These are phyloP conservation scores for Picea glauca DNA, from an alignment of 75 land plant genomes.

Conservation along the genomic window DNA sequence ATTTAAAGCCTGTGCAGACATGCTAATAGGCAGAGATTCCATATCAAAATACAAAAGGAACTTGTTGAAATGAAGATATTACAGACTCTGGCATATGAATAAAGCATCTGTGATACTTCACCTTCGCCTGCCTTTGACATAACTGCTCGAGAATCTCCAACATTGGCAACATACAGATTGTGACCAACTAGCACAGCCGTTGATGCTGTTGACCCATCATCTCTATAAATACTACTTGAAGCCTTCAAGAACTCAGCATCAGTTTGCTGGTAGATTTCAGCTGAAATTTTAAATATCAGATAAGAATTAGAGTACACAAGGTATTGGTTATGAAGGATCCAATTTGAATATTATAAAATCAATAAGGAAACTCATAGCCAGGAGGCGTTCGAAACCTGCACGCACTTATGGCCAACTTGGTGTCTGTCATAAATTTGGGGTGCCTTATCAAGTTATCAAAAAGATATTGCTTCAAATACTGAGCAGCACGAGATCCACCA, in stretches of 20 bases:
- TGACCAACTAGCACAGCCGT: conserved; percentile 86
- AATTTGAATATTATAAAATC: background rate
- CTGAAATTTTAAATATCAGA: conserved; percentile 32
- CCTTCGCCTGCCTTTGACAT: conserved; percentile 87
- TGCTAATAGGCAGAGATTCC: no score
- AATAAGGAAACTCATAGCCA: background rate
- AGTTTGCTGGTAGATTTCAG: conserved; percentile 79
- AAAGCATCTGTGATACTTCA: conserved; percentile 14
- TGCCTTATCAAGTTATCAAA: conserved; percentile 85
- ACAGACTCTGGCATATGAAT: background rate
- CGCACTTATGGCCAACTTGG: conserved; percentile 81
- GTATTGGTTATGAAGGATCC: background rate
- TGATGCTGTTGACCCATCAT: conserved; percentile 95
- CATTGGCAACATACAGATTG: conserved; percentile 88
- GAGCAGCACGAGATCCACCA: conserved; percentile 89
- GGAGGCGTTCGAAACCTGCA: conserved; percentile 5
- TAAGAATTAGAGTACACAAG: background rate
- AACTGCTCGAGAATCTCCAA: conserved; percentile 87
- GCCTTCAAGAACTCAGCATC: conserved; percentile 71
- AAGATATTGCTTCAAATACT: conserved; percentile 78
- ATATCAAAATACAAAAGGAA: background rate
- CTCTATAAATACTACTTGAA: conserved; percentile 58
- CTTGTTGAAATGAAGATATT: background rate
- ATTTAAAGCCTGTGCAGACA: no score
- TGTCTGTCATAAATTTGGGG: conserved; percentile 75